These are phyloP conservation scores for Cladosporium phlei DNA, from an alignment of 2,329 filamentous ascomycete genomes.

Conservation along the genomic window DNA sequence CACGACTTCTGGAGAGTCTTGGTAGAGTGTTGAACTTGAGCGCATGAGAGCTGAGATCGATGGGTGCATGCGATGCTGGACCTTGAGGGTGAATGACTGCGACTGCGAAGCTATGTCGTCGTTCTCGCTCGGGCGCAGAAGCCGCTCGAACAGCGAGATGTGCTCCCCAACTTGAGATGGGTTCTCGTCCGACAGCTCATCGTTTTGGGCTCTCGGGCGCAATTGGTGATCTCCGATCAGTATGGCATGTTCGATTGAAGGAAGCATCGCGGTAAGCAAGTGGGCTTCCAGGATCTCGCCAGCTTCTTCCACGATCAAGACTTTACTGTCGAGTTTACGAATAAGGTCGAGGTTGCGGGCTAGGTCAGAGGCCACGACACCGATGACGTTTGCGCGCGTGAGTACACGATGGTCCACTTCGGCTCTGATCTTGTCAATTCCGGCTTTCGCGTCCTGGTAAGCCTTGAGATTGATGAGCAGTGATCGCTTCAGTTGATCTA, in stretches of 20 bases:
- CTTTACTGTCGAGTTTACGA: conserved; percentile 47
- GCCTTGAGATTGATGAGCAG: conserved; percentile 18
- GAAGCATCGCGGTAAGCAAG: conserved; percentile 54
- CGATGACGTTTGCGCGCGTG: conserved; percentile 48
- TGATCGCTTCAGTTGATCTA: conserved; percentile 14
- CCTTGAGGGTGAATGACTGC: conserved; percentile 45
- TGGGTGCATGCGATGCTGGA: conserved; percentile 63
- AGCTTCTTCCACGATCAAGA: conserved; percentile 63
- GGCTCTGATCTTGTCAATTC: conserved; percentile 28
- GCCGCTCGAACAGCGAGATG: conserved; percentile 57
- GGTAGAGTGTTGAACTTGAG: conserved; percentile 53
- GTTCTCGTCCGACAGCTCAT: conserved; percentile 48
- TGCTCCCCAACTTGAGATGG: conserved; percentile 51
- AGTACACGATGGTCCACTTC: conserved; percentile 40
- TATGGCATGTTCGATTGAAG: conserved; percentile 56
- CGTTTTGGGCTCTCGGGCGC: conserved; percentile 53
- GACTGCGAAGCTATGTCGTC: conserved; percentile 27
- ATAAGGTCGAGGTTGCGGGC: conserved; percentile 50
- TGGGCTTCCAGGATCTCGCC: conserved; percentile 64
- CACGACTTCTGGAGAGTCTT: conserved; percentile 43
- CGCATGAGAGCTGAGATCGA: conserved; percentile 56
- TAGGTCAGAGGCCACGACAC: conserved; percentile 57
- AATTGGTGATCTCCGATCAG: conserved; percentile 63
- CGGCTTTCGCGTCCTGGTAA: conserved; percentile 18
- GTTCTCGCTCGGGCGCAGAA: conserved; percentile 36